Base-by-base conservation (phyloP, 345 rosid species). In the Eucalyptus albens region DNA sequence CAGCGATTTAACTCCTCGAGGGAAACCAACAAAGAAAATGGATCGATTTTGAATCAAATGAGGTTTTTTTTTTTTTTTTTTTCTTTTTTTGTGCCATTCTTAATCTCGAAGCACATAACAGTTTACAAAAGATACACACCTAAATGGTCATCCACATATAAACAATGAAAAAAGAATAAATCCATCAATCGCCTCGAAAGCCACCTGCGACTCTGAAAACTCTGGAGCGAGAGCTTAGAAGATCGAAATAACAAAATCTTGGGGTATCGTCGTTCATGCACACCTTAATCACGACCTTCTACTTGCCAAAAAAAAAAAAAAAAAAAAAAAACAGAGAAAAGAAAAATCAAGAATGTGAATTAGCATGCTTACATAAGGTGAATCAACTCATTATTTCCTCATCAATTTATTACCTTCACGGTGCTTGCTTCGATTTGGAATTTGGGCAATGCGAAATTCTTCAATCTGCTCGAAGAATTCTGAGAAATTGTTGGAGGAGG, bases 121-220 rank as follows among this genome's bases (percentile, higher is more conserved):
- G 19, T 29, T 62, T 12, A 1, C 0, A 29, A 0, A 62, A 62
- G 17, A 62, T 29, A 62, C 9, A 62, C 33, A 62, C 33, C 17
- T 29, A 62, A 62, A 62, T 62, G 5, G 72, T 29, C 72, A 14
- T 14, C 33, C 0, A 14, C 31, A 7, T 62, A 29, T 62, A 59
- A 11, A 59, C 2, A 59, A 26, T 26, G 27, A 59, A 11, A 59
- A 59, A 26, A 59, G 2, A 62, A 62, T 16, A 62, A 14, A 62
- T 29, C 72, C 8, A 62, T 1, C 15, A 0, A 65, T 69, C 81
- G 9, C 42, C 81, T 69, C 1, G 42, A 69, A 16, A 31, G 81
- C 4, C 42, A 69, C 42, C 3, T 1, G 24, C 12, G 3, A 5
- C 40, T 31, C 0, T 16, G 1, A 69, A 4, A 69, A 21, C 80